phyloP scores from a whole-genome alignment of 176 grass and related monocot species.

The Aegilops umbellulata region DNA sequence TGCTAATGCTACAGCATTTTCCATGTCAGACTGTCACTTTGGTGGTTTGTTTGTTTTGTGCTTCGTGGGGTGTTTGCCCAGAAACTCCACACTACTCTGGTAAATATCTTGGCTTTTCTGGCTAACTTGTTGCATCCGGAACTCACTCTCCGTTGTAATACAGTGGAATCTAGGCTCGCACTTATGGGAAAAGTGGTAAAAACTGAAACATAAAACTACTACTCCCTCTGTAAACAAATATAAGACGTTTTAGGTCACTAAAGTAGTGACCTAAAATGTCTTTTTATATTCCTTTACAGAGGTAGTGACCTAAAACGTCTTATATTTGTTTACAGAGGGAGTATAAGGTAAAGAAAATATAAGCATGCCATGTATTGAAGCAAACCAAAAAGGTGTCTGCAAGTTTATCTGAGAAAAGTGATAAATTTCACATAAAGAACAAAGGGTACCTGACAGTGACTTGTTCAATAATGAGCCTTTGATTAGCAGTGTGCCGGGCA shows the following conservation, averaged over 20 bases:
- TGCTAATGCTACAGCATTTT: slow-evolving; percentile 15
- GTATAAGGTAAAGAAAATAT: neutral
- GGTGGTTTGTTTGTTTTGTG: neutral
- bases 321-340: neutral
- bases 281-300: too few species aligned
- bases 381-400: slow-evolving; percentile 16
- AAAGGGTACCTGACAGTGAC: slow-evolving; percentile 53
- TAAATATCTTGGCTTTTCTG: neutral
- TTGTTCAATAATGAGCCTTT: slow-evolving; percentile 73
- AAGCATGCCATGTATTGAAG: neutral
- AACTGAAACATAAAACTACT: slow-evolving; percentile 12
- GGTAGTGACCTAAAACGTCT: too few species aligned
- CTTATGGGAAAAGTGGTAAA: neutral
- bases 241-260: too few species aligned
- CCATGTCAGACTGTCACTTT: slow-evolving; percentile 9
- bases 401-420: neutral
- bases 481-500: slow-evolving; percentile 74
- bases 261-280: too few species aligned
- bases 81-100: too few species aligned
- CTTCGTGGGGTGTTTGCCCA: neutral
- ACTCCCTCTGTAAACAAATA: too few species aligned
- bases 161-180: neutral
- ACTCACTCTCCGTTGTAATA: neutral
- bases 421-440: slow-evolving; percentile 10
- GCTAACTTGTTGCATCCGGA: neutral